phyloP scores from a whole-genome alignment of 1,284 basidiomycete genomes.

The Leccinum solheimii region DNA sequence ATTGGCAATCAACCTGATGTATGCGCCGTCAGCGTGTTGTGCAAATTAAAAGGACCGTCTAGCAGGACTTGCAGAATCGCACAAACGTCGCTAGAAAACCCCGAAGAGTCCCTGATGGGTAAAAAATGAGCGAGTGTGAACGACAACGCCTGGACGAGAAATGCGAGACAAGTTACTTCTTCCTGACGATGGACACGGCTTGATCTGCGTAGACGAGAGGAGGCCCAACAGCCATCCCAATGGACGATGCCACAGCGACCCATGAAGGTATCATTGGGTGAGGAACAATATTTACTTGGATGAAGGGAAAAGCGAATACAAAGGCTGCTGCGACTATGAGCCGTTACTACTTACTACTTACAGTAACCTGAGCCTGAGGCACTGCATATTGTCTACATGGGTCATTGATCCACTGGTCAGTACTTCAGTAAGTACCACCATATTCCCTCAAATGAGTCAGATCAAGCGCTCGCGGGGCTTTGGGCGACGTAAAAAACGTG shows the following conservation, averaged over 20 bases:
- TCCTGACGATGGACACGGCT: slow-evolving; percentile 68
- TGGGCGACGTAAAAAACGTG: slow-evolving; percentile 7
- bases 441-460: background rate
- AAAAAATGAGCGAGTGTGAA: slow-evolving; percentile 20
- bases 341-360: background rate
- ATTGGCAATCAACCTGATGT: slow-evolving; percentile 69
- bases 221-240: slow-evolving; percentile 59
- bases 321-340: background rate
- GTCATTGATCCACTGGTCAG: no score
- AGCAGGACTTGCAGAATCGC: slow-evolving; percentile 61
- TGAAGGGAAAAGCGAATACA: background rate
- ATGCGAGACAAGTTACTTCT: slow-evolving; percentile 48
- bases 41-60: slow-evolving; percentile 2
- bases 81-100: slow-evolving; percentile 82
- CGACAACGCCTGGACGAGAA: slow-evolving; percentile 9
- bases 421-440: no score
- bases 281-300: background rate
- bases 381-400: background rate
- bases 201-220: slow-evolving; percentile 80
- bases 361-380: background rate
- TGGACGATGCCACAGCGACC: slow-evolving; percentile 44
- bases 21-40: slow-evolving; percentile 11
- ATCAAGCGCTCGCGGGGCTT: slow-evolving; percentile 7
- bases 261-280: slow-evolving; percentile 34
- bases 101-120: slow-evolving; percentile 69